phyloP scores from a whole-genome alignment of 345 rosid genomes.

The Gossypium ekmanianum region DNA sequence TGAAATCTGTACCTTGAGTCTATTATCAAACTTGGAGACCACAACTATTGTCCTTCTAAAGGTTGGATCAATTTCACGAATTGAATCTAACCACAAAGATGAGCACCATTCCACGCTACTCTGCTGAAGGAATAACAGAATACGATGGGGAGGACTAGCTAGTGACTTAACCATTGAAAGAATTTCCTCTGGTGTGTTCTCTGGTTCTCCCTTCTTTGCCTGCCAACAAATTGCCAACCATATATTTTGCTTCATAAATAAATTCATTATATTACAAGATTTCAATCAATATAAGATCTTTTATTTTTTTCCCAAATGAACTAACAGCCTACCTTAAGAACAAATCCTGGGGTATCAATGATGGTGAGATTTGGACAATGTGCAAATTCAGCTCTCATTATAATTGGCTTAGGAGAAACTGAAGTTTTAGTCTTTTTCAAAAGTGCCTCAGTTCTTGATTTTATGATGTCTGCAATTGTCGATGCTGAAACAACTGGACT shows the following conservation, averaged over 20 bases:
- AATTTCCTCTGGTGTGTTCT: slow-evolving; percentile 81
- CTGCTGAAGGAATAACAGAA: slow-evolving; percentile 88
- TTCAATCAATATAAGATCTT: not conserved
- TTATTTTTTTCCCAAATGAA: not conserved
- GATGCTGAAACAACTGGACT: slow-evolving; percentile 61
- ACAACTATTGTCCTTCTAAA: slow-evolving; percentile 78
- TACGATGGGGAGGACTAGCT: slow-evolving; percentile 95
- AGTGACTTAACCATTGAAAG: slow-evolving; percentile 85
- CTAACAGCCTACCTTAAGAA: slow-evolving; percentile 61
- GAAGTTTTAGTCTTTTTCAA: slow-evolving; percentile 66
- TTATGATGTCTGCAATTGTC: slow-evolving; percentile 71
- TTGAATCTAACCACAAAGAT: slow-evolving; percentile 85
- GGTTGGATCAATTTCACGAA: slow-evolving; percentile 85
- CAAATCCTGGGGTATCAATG: slow-evolving; percentile 93
- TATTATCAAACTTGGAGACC: slow-evolving; percentile 93
- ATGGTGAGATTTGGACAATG: slow-evolving; percentile 93
- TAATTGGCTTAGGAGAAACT: slow-evolving; percentile 84
- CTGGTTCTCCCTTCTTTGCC: slow-evolving; percentile 99
- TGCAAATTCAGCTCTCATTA: slow-evolving; percentile 95
- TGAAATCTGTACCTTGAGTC: slow-evolving; percentile 66
- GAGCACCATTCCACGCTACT: slow-evolving; percentile 99
- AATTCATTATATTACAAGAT: not conserved
- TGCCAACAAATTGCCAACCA: slow-evolving; percentile 22
- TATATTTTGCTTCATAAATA: not conserved
- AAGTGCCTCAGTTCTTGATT: slow-evolving; percentile 67